Evolutionary conservation across 148 eudicot species (phyloP), one percentile per base, ranked within the genome.

Genomic region (Camellia granthamiana): DNA sequence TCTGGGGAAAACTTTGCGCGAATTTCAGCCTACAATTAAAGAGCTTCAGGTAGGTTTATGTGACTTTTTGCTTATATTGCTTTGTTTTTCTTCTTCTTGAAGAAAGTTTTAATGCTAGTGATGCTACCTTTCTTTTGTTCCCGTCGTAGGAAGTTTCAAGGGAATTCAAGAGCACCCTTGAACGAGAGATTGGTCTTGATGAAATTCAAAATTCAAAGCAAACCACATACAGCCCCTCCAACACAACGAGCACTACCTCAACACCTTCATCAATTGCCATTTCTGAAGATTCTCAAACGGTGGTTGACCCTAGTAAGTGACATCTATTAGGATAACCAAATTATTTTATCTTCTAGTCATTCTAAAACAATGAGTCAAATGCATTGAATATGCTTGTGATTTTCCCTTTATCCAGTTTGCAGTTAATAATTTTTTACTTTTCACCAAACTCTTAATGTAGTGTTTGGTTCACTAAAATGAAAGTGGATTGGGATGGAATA

Each of bases 101-200:
- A 49, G 7, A 23, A 55, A 56, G 61, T 66, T 38, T 19, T 64
- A 2, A 63, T 51, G 66, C 18, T 72, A 66, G 44, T 55, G 10
- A 54, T 49, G 6, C 16, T 58, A 41, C 41, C 52, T 14, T 68
- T 71, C 38, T 65, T 14, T 63, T 71, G 30, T 65, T 61, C 54
- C 66, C 69, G 11, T 54, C 19, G 42, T 81, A 95, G 99, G 97
- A 95, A 21, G 99, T 95, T 81, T 95, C 99, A 64, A 93, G 90
- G 84, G 99, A 95, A 81, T 95, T 95, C 84, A 95, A 95, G 90
- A 93, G 87, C 86, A 88, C 94, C 54, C 91, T 95, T 83, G 97
- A 95, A 81, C 84, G 89, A 83, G 99, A 95, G 84, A 93, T 95
- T 83, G 93, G 99, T 83, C 94, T 95, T 77, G 99, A 95, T 82